A percentile compares a stretch with the other conserved stretches of the same genome.
phyloP scores from a whole-genome alignment of 1,139 yeast genomes.

The Yamadazyma dushanensis region DNA sequence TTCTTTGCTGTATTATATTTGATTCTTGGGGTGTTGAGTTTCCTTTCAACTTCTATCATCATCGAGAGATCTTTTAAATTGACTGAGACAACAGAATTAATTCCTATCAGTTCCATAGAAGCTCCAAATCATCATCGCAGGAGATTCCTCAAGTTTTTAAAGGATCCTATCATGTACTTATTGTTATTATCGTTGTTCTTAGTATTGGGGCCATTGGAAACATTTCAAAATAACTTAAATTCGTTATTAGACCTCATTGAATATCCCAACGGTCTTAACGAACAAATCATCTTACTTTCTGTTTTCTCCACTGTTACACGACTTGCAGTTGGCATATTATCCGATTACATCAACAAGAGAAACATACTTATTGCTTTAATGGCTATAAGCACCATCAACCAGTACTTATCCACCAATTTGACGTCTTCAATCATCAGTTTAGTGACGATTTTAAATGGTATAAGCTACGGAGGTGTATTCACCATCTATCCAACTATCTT shows the following conservation, averaged over 20 bases:
- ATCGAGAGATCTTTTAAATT: slow-evolving; percentile 22
- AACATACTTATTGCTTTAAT: slow-evolving; percentile 45
- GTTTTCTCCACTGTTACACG: slow-evolving; percentile 46
- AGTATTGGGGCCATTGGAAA: slow-evolving; percentile 83
- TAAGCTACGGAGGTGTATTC: slow-evolving; percentile 80
- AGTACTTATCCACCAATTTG: slow-evolving; percentile 19
- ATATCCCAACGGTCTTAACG: slow-evolving; percentile 49
- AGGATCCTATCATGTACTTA: slow-evolving; percentile 66
- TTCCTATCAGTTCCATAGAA: slow-evolving; percentile 29
- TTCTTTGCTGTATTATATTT: slow-evolving; percentile 60
- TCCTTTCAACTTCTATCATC: slow-evolving; percentile 63
- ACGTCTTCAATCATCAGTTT: slow-evolving; percentile 5
- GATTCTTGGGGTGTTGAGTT: slow-evolving; percentile 55
- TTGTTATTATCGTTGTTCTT: slow-evolving; percentile 63
- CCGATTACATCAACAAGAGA: slow-evolving; percentile 51
- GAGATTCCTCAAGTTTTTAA: slow-evolving; percentile 52
- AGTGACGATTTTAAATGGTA: slow-evolving; percentile 61
- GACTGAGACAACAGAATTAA: slow-evolving; percentile 23
- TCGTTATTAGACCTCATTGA: slow-evolving; percentile 43
- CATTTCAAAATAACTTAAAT: slow-evolving; percentile 84
- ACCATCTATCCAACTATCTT: slow-evolving; percentile 83
- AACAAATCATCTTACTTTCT: slow-evolving; percentile 42
- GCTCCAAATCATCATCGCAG: slow-evolving; percentile 45
- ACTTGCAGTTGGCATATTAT: slow-evolving; percentile 61
- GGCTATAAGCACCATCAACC: slow-evolving; percentile 46